Evolutionary conservation across 306 rosid genomes (phyloP), one percentile per base, ranked within the genome.

Genomic region (Sechiopsis laciniata): DNA sequence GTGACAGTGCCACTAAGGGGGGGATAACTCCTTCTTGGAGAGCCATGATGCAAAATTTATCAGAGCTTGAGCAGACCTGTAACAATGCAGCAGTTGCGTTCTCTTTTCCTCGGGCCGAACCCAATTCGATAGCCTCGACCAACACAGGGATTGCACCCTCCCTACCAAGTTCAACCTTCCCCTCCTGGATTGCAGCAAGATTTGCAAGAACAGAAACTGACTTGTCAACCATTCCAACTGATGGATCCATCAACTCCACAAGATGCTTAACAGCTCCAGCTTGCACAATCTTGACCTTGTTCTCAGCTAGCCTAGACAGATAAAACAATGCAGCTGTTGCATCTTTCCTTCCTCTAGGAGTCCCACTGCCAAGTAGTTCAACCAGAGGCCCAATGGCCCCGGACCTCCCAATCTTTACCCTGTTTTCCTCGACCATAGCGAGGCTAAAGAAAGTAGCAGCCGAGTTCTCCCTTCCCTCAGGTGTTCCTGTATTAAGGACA

Each of bases 381-480:
- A 95, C 97, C 76, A 95, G 84, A 20, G 97, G 99, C 75, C 76
- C 29, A 59, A 95, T 83, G 63, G 99, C 99, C 56, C 97, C 97
- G 2, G 97, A 91, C 84, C 95, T 84, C 81, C 97, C 99, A 50
- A 95, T 95, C 65, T 69, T 85, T 76, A 86, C 78, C 83, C 89
- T 95, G 85, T 91, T 91, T 73, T 95, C 97, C 85, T 87, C 97
- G 17, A 91, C 87, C 87, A 91, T 96, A 0, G 97, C 89, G 67
- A 95, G 86, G 84, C 99, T 95, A 85, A 87, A 95, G 63, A 95
- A 96, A 71, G 99, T 95, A 79, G 99, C 99, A 58, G 99, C 97
- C 42, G 99, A 85, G 84, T 95, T 95, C 85, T 95, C 99, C 84
- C 84, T 88, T 67, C 97, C 99, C 83, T 91, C 97, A 1, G 99